A percentile compares a stretch with the other conserved stretches of the same genome.
phyloP scores from a whole-genome alignment of 2,329 filamentous ascomycete genomes.

The Fusarium sp. region DNA sequence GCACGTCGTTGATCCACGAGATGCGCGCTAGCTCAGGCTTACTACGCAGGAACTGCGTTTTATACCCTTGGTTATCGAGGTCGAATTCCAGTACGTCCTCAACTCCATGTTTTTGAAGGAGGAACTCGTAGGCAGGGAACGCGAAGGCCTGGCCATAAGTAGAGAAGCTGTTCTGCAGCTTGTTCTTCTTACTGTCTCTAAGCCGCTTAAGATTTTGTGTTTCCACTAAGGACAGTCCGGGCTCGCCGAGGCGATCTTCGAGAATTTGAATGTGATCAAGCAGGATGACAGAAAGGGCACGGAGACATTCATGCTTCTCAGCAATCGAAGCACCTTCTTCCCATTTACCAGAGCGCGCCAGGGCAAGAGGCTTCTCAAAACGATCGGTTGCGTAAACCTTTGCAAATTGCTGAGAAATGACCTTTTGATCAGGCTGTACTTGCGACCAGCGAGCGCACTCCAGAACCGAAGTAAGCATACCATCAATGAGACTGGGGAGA shows the following conservation, averaged over 20 bases:
- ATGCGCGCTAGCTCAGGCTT: constrained; percentile 80
- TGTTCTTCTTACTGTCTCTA: constrained; percentile 57
- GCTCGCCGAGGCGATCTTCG: constrained; percentile 46
- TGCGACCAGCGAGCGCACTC: constrained; percentile 66
- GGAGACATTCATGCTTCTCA: constrained; percentile 67
- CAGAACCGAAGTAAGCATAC: constrained; percentile 65
- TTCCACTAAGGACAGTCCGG: constrained; percentile 48
- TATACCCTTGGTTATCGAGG: constrained; percentile 73
- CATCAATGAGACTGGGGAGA: constrained; percentile 64
- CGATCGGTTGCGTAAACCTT: constrained; percentile 63
- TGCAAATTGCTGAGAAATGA: constrained; percentile 59
- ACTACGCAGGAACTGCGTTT: constrained; percentile 83
- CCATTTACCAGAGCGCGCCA: constrained; percentile 68
- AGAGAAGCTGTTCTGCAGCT: constrained; percentile 68
- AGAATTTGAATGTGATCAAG: constrained; percentile 63
- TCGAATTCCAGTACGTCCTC: constrained; percentile 77
- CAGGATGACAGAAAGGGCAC: constrained; percentile 67
- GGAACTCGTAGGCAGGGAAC: constrained; percentile 82
- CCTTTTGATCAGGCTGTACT: constrained; percentile 58
- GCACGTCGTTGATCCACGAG: constrained; percentile 94
- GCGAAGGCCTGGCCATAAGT: constrained; percentile 75
- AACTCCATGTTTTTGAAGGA: constrained; percentile 76
- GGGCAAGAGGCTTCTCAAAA: constrained; percentile 63
- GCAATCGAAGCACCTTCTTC: constrained; percentile 69
- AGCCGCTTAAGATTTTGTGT: constrained; percentile 49